Base-by-base conservation (phyloP, 495 filamentous ascomycete species). In the Penicillium simplicissimum region DNA sequence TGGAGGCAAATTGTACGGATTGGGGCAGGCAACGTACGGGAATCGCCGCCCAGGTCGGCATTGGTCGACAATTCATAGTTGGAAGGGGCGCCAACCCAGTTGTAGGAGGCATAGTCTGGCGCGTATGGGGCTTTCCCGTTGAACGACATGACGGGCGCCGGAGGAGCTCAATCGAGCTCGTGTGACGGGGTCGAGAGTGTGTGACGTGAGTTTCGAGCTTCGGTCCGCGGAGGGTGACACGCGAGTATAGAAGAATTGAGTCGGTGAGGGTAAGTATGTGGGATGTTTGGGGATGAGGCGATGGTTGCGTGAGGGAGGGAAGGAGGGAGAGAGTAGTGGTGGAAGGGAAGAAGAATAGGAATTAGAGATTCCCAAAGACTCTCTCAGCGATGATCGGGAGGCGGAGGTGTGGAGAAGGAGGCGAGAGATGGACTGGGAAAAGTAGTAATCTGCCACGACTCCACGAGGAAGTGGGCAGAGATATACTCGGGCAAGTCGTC, bases 71-170 rank as follows among this genome's bases (percentile, higher is more conserved):
- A 64, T 72, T 89, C 89, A 81, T 91, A 96, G 55, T 75, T 68
- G 37, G 87, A 73, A 13, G 93, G 92, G 34, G 91, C 77, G 54
- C 93, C 92, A 55, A 89, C 79, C 89, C 90, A 93, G 71, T 90
- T 84, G 80, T 96, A 93, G 54, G 90, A 92, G 11, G 79, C 79
- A 64, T 80, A 81, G 48, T 80, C 69, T 28, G 78, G 78, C 45
- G 67, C 60, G 65, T 75, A 81, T 15, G 68, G 62, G 49, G 67
- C 62, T 57, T 69, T 68, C 58, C 69, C 70, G 58, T 65, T 69
- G 60, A 67, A 73, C 57, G 63, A 63, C 71, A 72, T 70, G 31
- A 17, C 57, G 52, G 23, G 57, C 15, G 53, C 17, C 52, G 33
- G 58, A 21, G 40, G 57, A 64, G 25, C 45, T 54, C 53, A n/a